Base-by-base conservation (phyloP, 1,139 yeast genomes). In the Nadsonia starkeyi-henricii region DNA sequence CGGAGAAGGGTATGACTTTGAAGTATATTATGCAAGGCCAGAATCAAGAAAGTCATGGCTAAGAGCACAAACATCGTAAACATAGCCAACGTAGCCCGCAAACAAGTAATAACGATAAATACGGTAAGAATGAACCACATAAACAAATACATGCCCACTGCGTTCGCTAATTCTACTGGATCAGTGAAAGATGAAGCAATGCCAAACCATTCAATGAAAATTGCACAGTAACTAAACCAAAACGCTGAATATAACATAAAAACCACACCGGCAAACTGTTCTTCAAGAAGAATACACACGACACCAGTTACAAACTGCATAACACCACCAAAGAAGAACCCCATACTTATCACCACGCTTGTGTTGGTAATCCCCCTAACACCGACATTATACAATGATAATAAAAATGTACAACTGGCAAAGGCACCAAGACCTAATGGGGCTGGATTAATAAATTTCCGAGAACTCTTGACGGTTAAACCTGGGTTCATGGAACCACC, bases 231-330 rank as follows among this genome's bases (percentile, higher is more conserved):
- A 41, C 88, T 71, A 64, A 83, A 72, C 96, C 96, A 88, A 66
- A 85, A 88, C 1, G 89, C 94, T 52, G 93, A 96, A 62, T 58
- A 88, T 9, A 93, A 81, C 21, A 81, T 68, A 52, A 86, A 73
- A 2, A 91, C 93, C 46, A 85, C 77, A 52, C 85, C 95, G 75
- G 94, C 95, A 70, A 85, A 88, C 48, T 94, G 79, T 69, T 85
- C 85, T 58, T 86, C 93, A 37, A 62, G 54, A 1, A 62, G 63
- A 64, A 82, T 72, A 61, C 80, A 88, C 75, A 82, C 81, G 78
- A 82, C 74, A 45, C 89, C 91, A 39, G 94, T 91, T 19, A 73
- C 59, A 67, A 73, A 65, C 64, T 85, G 95, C 47, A 83, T 77
- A 12, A 79, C 64, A 9, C 95, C 95, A 50, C 95, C 95, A 65